Conservation (phyloP, 345 rosid genomes). For the Kernera saxatilis region DNA sequence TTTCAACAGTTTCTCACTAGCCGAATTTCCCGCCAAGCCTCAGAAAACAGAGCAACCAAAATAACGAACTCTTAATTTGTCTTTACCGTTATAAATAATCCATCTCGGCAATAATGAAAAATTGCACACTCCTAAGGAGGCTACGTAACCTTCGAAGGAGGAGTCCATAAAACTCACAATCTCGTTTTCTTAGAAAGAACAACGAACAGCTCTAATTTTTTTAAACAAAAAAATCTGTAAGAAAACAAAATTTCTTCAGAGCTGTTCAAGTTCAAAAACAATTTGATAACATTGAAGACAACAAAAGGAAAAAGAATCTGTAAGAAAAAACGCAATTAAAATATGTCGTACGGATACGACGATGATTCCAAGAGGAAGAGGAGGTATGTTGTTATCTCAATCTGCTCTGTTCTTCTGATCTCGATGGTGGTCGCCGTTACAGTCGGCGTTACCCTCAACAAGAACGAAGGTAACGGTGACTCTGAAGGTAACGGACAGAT, state of each 20-base stretch:
- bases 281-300: background rate
- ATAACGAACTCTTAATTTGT: conserved; percentile 27
- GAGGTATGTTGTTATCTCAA: conserved; percentile 32
- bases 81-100: conserved; percentile 20
- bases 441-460: conserved; percentile 27
- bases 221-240: no score
- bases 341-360: conserved; percentile 26
- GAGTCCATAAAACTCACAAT: conserved; percentile 24
- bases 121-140: conserved; percentile 10
- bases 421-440: conserved; percentile 55
- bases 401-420: conserved; percentile 46
- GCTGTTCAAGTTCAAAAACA: conserved; percentile 30
- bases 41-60: conserved; percentile 18
- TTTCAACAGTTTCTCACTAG: conserved; percentile 1
- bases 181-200: background rate
- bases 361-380: conserved; percentile 36
- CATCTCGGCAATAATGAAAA: background rate
- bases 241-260: background rate
- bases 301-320: background rate
- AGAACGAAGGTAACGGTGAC: background rate
- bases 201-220: conserved; percentile 16
- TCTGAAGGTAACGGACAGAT: conserved; percentile 1
- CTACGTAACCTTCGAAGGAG: conserved; percentile 27
- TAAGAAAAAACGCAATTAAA: background rate
- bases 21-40: conserved; percentile 28